These are phyloP conservation scores for Camellia lanceoleosa DNA, from an alignment of 148 eudicot genomes.

Conservation along the genomic window DNA sequence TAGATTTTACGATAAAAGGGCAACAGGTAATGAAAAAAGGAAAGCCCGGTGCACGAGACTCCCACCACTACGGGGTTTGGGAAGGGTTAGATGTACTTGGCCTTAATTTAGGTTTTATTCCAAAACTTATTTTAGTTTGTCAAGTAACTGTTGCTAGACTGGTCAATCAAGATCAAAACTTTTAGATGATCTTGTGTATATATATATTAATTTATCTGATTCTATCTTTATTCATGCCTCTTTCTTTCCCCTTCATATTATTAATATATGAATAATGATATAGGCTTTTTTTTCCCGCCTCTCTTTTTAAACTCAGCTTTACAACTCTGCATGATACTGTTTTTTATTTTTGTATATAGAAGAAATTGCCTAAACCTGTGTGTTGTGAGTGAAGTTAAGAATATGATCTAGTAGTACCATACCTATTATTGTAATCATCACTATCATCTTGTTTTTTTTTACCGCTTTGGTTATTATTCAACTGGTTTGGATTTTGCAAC, in stretches of 20 bases:
- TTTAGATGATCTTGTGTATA: background rate
- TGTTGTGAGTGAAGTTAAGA: background rate
- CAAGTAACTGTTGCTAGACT: background rate
- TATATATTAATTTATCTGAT: background rate
- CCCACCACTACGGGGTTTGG: no score
- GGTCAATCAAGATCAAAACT: background rate
- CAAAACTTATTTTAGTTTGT: background rate
- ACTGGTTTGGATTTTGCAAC: background rate
- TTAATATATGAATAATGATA: background rate
- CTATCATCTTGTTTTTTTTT: background rate
- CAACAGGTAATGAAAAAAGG: background rate
- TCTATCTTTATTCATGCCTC: background rate
- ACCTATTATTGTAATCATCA: background rate
- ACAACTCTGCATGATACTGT: background rate
- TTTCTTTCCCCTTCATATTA: background rate
- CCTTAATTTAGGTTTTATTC: background rate
- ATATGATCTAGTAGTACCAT: background rate
- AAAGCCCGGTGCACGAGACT: no score
- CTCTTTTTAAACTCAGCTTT: background rate
- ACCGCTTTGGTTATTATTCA: background rate
- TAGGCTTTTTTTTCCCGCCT: background rate
- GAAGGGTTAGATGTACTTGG: no score
- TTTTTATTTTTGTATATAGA: background rate
- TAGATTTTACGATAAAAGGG: background rate
- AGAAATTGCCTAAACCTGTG: background rate